These are phyloP conservation scores for Cystoderma amianthinum DNA, from an alignment of 768 basidiomycete species.

Conservation along the genomic window DNA sequence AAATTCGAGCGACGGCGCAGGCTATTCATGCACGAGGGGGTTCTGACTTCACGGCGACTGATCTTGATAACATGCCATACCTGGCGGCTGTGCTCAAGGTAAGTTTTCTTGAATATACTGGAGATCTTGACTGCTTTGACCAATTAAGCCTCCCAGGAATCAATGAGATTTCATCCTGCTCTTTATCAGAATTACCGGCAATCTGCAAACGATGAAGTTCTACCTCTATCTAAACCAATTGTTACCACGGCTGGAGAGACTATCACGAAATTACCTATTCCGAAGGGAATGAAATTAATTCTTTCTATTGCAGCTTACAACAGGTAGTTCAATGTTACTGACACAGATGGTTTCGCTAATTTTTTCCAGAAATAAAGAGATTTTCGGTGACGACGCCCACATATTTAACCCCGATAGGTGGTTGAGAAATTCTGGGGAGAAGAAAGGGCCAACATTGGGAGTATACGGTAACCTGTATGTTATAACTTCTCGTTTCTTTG, in stretches of 20 bases:
- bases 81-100: constrained; percentile 43
- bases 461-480: constrained; percentile 43
- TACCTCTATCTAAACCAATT: constrained; percentile 54
- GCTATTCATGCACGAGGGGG: constrained; percentile 26
- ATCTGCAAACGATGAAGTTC: constrained; percentile 43
- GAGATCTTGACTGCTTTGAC: neutral
- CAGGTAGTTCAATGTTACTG: constrained; percentile 25
- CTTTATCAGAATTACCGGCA: constrained; percentile 46
- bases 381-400: constrained; percentile 54
- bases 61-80: constrained; percentile 45
- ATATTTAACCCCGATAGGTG: constrained; percentile 51
- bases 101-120: neutral
- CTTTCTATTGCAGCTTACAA: constrained; percentile 50
- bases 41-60: constrained; percentile 34
- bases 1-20: constrained; percentile 36
- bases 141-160: constrained; percentile 25
- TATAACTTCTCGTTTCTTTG: neutral
- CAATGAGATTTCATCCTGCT: constrained; percentile 47
- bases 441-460: constrained; percentile 31
- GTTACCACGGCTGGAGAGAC: constrained; percentile 34
- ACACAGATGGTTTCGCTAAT: neutral
- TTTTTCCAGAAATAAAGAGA: constrained; percentile 28
- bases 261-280: constrained; percentile 35
- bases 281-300: constrained; percentile 44
- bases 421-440: constrained; percentile 28